Conservation (phyloP, 768 basidiomycete species). For the Psilocybe sp. region DNA sequence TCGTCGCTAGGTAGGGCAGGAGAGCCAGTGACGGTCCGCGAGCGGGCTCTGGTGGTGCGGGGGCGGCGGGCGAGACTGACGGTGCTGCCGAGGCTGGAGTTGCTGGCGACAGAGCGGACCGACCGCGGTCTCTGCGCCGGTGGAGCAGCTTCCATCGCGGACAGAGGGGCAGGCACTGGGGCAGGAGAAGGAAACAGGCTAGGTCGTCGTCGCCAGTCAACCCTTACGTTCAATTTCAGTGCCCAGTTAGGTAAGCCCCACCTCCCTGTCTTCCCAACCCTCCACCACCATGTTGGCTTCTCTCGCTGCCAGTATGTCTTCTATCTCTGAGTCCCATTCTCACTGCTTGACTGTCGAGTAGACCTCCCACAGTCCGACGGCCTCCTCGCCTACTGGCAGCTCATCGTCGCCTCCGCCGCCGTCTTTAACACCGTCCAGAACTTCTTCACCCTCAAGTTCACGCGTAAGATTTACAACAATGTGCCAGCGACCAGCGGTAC, state of each 20-base stretch:
- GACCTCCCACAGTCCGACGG: constrained; percentile 68
- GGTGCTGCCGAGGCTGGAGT: constrained; percentile 46
- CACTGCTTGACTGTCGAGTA: constrained; percentile 18
- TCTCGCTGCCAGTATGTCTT: constrained; percentile 20
- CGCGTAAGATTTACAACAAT: constrained; percentile 70
- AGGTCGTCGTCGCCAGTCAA: constrained; percentile 6
- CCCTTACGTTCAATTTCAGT: constrained; percentile 10
- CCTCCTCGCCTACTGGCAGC: constrained; percentile 84
- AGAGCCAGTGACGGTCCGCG: constrained; percentile 43
- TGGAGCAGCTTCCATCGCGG: constrained; percentile 14
- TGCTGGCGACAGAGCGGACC: constrained; percentile 47
- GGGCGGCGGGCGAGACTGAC: constrained; percentile 51
- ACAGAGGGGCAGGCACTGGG: too few relatives aligned
- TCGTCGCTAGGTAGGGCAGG: constrained; percentile 20
- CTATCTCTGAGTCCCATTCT: neutral
- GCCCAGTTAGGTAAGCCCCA: constrained; percentile 12
- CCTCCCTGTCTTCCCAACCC: constrained; percentile 1
- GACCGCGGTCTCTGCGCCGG: constrained; percentile 31
- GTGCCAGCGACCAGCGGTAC: constrained; percentile 37
- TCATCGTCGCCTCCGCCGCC: constrained; percentile 73
- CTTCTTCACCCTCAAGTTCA: constrained; percentile 73
- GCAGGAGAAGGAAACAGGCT: constrained; percentile 2
- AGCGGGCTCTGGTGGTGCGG: constrained; percentile 48
- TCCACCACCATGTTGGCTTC: constrained; percentile 17
- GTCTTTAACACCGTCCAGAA: constrained; percentile 88